These are phyloP conservation scores for Mucor racemosus DNA, from an alignment of 371 early-diverging fungal species.

Conservation along the genomic window DNA sequence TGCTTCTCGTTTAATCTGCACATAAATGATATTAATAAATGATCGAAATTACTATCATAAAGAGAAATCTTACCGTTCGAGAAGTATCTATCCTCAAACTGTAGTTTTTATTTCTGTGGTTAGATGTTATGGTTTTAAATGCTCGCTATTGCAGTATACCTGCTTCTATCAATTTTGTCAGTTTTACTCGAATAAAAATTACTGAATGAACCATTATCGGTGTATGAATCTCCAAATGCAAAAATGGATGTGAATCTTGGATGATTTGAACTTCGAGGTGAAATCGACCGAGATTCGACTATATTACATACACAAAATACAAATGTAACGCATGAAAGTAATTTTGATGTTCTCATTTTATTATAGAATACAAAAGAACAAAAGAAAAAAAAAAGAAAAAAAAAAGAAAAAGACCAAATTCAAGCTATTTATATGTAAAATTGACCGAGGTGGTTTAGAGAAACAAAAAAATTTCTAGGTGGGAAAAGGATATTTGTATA, in stretches of 20 bases:
- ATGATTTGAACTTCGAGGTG: not conserved
- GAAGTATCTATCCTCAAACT: not conserved
- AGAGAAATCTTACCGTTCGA: not conserved
- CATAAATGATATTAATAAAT: not conserved
- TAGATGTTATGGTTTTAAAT: not conserved
- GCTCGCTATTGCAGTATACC: not conserved
- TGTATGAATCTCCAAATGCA: slow-evolving; percentile 30
- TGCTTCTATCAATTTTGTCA: not conserved
- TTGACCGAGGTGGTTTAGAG: not conserved
- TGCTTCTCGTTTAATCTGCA: slow-evolving; percentile 11
- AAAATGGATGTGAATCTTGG: not conserved
- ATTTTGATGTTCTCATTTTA: not conserved
- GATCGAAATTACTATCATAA: not conserved
- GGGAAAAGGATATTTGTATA: not conserved
- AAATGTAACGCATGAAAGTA: not conserved
- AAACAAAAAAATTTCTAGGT: too few species aligned
- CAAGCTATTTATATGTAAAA: not conserved
- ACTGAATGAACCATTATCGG: slow-evolving; percentile 16
- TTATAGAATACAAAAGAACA: too few species aligned
- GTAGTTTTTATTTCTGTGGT: not conserved
- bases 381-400: not conserved
- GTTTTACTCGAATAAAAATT: slow-evolving; percentile 6
- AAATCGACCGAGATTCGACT: not conserved
- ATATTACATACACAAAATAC: not conserved
- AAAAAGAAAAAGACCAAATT: not conserved